Base-by-base conservation (phyloP, 225 moss, liverwort and hornwort species). In the Climacium dendroides region DNA sequence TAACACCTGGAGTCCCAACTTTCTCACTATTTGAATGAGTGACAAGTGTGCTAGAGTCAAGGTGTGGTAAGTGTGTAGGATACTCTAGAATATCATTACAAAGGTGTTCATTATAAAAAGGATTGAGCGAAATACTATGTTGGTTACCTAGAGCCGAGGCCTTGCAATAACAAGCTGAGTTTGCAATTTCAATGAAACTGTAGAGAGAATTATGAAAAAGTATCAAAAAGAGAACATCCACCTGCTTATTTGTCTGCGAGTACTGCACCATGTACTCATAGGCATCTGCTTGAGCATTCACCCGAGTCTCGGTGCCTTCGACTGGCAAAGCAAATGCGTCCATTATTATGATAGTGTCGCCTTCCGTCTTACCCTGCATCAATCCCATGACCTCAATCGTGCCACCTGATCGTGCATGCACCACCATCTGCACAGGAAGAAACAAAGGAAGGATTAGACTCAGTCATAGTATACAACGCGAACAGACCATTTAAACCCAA, bases 241-340 rank as follows among this genome's bases (percentile, higher is more conserved):
- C 98, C 98, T 96, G 95, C 84, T 98, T 96, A 86, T 95, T 96
- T 58, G 96, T 96, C 89, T 96, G 95, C 80, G 96, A 94, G 87
- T 98, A 98, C 77, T 96, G 95, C 74, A 98, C 98, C 98, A 98
- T 98, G 85, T 98, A 98, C 90, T 98, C 98, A 67, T 98, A 98
- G 16, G 98, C 98, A 87, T 98, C 98, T 66, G 96, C 96, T 90
- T 96, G 98, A 25, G 96, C 96, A 91, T 98, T 98, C 66, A 98
- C 96, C 67, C 96, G 94, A 86, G 98, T 98, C 88, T 98, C 96
- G 13, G 96, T 98, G 47, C 98, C 98, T 85, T 98, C 98, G 47
- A 98, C 98, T 64, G 96, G 98, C 86, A 98, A 86, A 62, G 96
- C 97, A 91, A 98, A 98, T 37, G 97, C 97, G 86, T 98, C 98